Base-by-base conservation (phyloP, 495 filamentous ascomycete species). In the Aspergillus sclerotioniger region DNA sequence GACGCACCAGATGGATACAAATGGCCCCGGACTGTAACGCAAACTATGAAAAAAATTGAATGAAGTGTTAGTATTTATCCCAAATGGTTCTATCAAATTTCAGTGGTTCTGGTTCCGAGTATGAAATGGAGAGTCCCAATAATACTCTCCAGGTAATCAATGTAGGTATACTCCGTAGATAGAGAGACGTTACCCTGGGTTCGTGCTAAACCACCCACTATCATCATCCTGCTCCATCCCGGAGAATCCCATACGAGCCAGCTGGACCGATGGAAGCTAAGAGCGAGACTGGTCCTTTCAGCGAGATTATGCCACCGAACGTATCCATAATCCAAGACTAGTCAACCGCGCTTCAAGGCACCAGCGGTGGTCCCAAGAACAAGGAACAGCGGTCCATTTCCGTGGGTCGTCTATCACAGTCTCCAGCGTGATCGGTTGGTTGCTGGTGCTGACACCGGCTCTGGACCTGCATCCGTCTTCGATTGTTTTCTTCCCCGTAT, bases 371-470 rank as follows among this genome's bases (percentile, higher is more conserved):
- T 48, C 59, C 55, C 44, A 3, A 54, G 53, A 51, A 61, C 60
- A 66, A 59, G 64, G 61, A 63, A 66, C 58, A 57, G 55, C 60
- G 51, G 60, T 59, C 52, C 57, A 56, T 53, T 58, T 66, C 63
- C 63, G 55, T 66, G 63, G 63, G 63, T 66, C 60, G 56, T 54
- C 59, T 54, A 51, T 53, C 29, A 50, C 39, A 50, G 50, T 55
- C 46, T 58, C 53, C 51, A 54, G 51, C 54, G 54, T 54, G 51
- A 62, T 58, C 62, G 56, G 57, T 51, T 63, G 61, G 43, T 43
- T 44, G 55, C 51, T 35, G 58, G 53, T 58, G 62, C 57, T 62
- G 62, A 61, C 54, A 51, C 59, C 54, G 46, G 37, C 48, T 52
- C 49, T 52, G 56, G 50, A 32, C 54, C 43, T 59, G 52, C 58